Percentiles rank a stretch among this genome's conserved stretches.
Evolutionary conservation across 345 rosid genomes (phyloP).

Genomic region (Erodium maritimum): DNA sequence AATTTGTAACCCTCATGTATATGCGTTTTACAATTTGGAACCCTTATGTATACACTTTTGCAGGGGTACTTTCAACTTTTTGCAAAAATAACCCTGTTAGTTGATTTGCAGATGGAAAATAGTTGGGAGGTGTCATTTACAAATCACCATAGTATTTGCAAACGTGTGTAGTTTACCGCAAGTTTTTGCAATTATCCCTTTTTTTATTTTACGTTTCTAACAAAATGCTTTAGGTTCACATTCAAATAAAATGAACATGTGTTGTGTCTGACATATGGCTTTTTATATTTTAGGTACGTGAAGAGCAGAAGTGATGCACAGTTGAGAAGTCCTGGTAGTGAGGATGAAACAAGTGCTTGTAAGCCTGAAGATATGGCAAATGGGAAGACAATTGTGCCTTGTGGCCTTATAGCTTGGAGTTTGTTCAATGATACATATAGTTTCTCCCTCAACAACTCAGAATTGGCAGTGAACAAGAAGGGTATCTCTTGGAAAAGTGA

Average conservation of each 20-base stretch:
- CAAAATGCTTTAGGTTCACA: background rate
- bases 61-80: too few relatives aligned
- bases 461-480: slow-evolving; percentile 46
- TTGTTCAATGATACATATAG: slow-evolving; percentile 80
- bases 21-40: too few relatives aligned
- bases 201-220: background rate
- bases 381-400: slow-evolving; percentile 56
- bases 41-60: too few relatives aligned
- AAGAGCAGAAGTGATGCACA: slow-evolving; percentile 84
- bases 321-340: slow-evolving; percentile 28
- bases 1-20: too few relatives aligned
- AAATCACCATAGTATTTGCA: too few relatives aligned
- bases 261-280: background rate
- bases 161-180: too few relatives aligned
- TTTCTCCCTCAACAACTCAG: slow-evolving; percentile 35
- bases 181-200: too few relatives aligned
- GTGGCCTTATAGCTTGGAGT: slow-evolving; percentile 99
- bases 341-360: slow-evolving; percentile 33
- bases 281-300: slow-evolving; percentile 54
- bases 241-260: background rate
- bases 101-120: too few relatives aligned
- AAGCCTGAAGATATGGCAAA: slow-evolving; percentile 47
- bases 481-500: slow-evolving; percentile 95
- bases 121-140: too few relatives aligned
- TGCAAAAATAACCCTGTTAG: too few relatives aligned